These are phyloP conservation scores for Macrotyloma uniflorum DNA, from an alignment of 306 rosid genomes.

Conservation along the genomic window DNA sequence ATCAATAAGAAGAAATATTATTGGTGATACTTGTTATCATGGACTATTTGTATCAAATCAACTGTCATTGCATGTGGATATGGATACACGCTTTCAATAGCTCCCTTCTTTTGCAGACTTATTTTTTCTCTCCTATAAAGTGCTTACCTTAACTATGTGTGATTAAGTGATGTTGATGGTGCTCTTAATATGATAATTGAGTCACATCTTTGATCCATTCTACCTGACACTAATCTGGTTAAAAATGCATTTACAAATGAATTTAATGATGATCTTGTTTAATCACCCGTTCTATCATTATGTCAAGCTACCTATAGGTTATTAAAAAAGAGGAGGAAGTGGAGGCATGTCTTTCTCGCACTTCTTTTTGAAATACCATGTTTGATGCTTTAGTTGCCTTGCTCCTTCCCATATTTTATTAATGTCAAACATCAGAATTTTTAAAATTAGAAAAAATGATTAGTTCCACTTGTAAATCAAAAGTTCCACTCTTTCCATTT, in stretches of 20 bases:
- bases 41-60: background rate
- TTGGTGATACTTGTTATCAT: background rate
- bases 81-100: background rate
- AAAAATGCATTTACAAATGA: slow-evolving; percentile 8
- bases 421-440: background rate
- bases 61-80: slow-evolving; percentile 1
- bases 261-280: slow-evolving; percentile 11
- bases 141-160: background rate
- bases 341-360: slow-evolving; percentile 31
- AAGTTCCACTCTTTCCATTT: background rate
- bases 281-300: slow-evolving; percentile 13
- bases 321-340: slow-evolving; percentile 21
- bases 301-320: background rate
- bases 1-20: slow-evolving; percentile 3
- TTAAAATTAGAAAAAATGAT: slow-evolving; percentile 7
- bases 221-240: background rate
- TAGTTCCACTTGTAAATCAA: slow-evolving; percentile 22
- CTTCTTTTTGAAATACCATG: slow-evolving; percentile 22
- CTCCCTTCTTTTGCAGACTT: background rate
- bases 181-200: background rate
- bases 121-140: background rate
- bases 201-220: slow-evolving; percentile 8
- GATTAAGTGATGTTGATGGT: background rate
- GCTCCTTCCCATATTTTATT: background rate
- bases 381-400: background rate